Evolutionary conservation across 192 early-diverging fungal genomes (phyloP), one percentile per base, ranked within the genome.

Genomic region (Coemansia sp.): DNA sequence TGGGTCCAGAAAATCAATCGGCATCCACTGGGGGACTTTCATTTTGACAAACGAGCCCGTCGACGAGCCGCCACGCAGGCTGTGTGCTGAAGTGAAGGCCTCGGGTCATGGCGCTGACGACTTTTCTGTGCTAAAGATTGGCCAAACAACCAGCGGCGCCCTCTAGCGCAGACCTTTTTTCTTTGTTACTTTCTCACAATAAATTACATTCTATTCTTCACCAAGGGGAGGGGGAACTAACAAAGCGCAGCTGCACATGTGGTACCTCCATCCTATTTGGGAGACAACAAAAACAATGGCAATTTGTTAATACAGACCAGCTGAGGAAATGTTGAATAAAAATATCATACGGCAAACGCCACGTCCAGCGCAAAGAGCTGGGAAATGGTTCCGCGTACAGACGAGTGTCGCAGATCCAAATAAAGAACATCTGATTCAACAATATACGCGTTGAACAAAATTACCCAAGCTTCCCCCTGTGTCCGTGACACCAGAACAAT

Each of bases 11-110:
- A 84, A 84, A 26, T 87, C 85, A 12, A 77, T 94, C 30, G 92
- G 87, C 10, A 93, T 94, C 72, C 94, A 96, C 68, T 94, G 93
- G 93, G 92, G 92, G 10, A 92, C 92, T 14, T 95, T 91, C 86
- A 63, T 86, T 5, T 78, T 95, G 64, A 93, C 91, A 11, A 81
- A 83, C 58, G 93, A 93, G 67, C 81, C 84, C 14, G 69, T 88
- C 6, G 84, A 74, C 41, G 92, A 92, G 66, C 93, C 93, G 21
- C 91, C 90, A 0, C 51, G 72, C 18, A 79, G 88, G 26, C 71
- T 94, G 62, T 66, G 67, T 18, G 75, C 55, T n/a, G 90, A 72
- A 8, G 69, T 92, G 86, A 67, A 65, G 41, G 78, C 75, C 15
- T 72, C 85, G 4, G 89, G 89, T n/a, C 84, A 87, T 52, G 35